Evolutionary conservation across 139 green algal genomes (phyloP).

Genomic region (Protoeuglena noctilucae): DNA sequence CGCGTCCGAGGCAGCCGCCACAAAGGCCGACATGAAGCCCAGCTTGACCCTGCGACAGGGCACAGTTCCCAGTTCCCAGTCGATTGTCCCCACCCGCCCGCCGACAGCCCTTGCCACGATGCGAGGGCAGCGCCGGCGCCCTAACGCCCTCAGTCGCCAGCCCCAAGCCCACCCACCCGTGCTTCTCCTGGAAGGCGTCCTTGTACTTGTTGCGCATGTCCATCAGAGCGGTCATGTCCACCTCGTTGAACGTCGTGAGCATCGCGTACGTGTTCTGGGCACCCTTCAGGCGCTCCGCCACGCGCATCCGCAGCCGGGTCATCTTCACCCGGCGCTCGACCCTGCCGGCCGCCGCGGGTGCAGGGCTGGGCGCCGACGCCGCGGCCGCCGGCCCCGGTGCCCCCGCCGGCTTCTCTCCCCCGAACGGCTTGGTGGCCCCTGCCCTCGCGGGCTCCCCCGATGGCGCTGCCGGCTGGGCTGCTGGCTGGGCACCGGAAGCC

Average conservation of each 20-base stretch:
- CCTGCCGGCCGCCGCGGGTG: background rate
- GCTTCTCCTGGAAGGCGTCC: constrained; percentile 85
- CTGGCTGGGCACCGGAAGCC: constrained; percentile 9
- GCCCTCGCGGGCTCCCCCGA: background rate
- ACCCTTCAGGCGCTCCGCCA: constrained; percentile 85
- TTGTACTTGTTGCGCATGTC: constrained; percentile 82
- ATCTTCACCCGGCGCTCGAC: constrained; percentile 73
- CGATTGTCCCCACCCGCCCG: too few species aligned
- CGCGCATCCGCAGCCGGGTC: constrained; percentile 75
- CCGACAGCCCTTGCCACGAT: too few species aligned
- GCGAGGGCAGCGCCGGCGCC: too few species aligned
- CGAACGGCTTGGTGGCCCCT: background rate
- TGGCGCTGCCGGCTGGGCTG: background rate
- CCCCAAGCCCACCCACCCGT: too few species aligned
- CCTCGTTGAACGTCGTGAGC: constrained; percentile 81
- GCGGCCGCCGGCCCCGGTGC: too few species aligned
- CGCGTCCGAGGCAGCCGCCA: constrained; percentile 75
- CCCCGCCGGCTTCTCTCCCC: too few species aligned
- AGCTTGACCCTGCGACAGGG: too few species aligned
- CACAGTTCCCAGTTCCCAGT: too few species aligned
- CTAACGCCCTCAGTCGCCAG: too few species aligned
- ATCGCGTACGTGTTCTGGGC: constrained; percentile 63
- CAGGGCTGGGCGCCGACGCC: background rate
- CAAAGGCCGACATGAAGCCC: constrained; percentile 97
- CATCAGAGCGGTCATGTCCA: constrained; percentile 96